Evolutionary conservation across 352 stramenopile genomes (phyloP), one percentile per base, ranked within the genome.

Genomic region (Pythium periplocum): DNA sequence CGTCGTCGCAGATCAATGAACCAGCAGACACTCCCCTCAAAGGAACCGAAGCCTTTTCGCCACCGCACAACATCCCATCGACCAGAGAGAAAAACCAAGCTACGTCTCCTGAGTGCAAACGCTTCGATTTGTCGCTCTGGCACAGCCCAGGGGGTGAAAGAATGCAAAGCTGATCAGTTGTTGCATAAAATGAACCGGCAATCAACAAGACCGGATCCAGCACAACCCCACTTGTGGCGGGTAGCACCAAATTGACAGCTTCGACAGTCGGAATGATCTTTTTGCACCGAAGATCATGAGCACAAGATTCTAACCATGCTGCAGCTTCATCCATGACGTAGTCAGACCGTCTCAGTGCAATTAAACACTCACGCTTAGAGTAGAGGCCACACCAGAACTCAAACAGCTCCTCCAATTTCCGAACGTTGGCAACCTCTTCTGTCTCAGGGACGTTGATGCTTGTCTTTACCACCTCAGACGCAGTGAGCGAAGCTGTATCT

Each of bases 171-270:
- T 89, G 70, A 4, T 59, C 65, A 6, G 63, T 66, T n/a, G 71
- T 77, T 11, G 69, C 67, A 49, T 86, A 91, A 42, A 89, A 89
- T 42, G 80, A 86, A 9, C 78, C 80, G 4, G 78, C 80, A 31
- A 91, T 75, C 4, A 91, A 67, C 33, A 91, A 41, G 44, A 89
- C 76, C n/a, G 80, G 80, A 59, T 91, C 80, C 32, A 90, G 45
- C 2, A 62, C 67, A 43, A 62, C 63, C 0, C 61, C 59, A n/a
- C 68, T 72, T 4, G 64, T 42, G 3, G 61, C 48, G 3, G 52
- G 45, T 33, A 38, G 7, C 33, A 62, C 49, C 1, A 67, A 46
- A 40, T 45, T 48, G 37, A 62, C 49, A 1, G 53, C 53, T 4
- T 57, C 37, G 6, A 66, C n/a, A 6, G 63, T 80, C 4, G 72